Percentiles rank a stretch among this genome's conserved stretches.
Evolutionary conservation across 352 stramenopile genomes (phyloP).

Genomic region (Phytophthora pinifolia): DNA sequence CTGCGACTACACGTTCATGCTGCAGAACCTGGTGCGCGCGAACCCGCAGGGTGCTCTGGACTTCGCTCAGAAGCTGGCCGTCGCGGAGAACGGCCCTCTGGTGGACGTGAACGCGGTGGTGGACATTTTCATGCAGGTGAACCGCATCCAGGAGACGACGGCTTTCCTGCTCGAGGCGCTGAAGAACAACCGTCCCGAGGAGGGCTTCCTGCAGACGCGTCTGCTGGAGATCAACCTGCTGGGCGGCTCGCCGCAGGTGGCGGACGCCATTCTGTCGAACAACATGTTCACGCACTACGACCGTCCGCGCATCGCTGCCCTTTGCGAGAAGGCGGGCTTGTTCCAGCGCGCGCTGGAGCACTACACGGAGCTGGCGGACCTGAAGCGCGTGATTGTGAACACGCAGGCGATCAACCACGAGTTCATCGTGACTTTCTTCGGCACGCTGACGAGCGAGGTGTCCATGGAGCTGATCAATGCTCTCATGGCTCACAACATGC

Average conservation of each 20-base stretch:
- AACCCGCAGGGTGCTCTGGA: constrained; percentile 98
- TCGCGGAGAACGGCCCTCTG: constrained; percentile 92
- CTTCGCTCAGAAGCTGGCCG: constrained; percentile 98
- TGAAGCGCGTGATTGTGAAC: constrained; percentile 95
- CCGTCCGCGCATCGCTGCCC: constrained; percentile 94
- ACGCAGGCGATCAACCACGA: constrained; percentile 94
- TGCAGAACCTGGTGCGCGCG: constrained; percentile 98
- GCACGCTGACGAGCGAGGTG: constrained; percentile 96
- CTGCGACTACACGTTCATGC: constrained; percentile 99
- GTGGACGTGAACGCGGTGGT: constrained; percentile 99
- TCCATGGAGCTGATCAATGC: constrained; percentile 99
- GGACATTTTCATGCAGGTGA: constrained; percentile 99
- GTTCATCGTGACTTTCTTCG: constrained; percentile 99
- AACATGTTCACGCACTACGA: constrained; percentile 99
- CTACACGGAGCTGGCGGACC: constrained; percentile 98
- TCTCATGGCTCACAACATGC: constrained; percentile 97
- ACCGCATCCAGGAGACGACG: constrained; percentile 98
- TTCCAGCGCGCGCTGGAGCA: constrained; percentile 99
- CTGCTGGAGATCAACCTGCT: constrained; percentile 99
- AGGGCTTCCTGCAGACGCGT: constrained; percentile 99
- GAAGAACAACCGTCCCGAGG: constrained; percentile 98
- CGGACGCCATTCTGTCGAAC: constrained; percentile 99
- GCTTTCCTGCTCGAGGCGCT: constrained; percentile 99
- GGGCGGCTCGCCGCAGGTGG: constrained; percentile 98
- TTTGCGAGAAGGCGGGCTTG: constrained; percentile 98